Percentiles rank a stretch among this genome's conserved stretches.
phyloP scores from a whole-genome alignment of 192 early-diverging fungal species.

The Chytriomyces sp. region DNA sequence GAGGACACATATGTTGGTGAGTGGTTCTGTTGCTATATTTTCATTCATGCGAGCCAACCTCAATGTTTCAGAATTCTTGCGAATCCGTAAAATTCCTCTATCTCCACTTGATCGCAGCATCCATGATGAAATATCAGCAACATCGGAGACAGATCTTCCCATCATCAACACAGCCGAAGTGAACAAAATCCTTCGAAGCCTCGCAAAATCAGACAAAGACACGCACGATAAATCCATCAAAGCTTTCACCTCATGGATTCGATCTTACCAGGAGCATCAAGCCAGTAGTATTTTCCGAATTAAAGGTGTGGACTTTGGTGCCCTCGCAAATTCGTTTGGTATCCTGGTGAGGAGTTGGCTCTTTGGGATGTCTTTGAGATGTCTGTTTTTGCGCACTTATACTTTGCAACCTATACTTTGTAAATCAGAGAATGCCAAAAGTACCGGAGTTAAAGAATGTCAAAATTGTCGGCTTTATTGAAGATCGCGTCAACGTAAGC shows the following conservation, averaged over 20 bases:
- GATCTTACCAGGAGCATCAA: slow-evolving; percentile 94
- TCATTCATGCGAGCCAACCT: neutral
- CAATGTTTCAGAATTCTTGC: slow-evolving; percentile 68
- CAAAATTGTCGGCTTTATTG: slow-evolving; percentile 36
- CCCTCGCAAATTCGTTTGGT: slow-evolving; percentile 79
- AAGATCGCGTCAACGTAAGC: slow-evolving; percentile 48
- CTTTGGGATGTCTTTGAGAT: slow-evolving; percentile 31
- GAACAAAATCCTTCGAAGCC: slow-evolving; percentile 51
- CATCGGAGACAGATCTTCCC: neutral
- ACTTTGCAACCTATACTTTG: neutral
- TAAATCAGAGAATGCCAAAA: slow-evolving; percentile 69
- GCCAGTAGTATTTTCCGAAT: slow-evolving; percentile 88
- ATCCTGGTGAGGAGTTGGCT: slow-evolving; percentile 50
- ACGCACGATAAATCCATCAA: slow-evolving; percentile 73
- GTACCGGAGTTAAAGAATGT: slow-evolving; percentile 84
- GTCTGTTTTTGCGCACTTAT: slow-evolving; percentile 6
- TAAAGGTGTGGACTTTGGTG: slow-evolving; percentile 80
- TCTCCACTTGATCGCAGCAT: neutral
- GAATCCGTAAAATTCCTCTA: slow-evolving; percentile 89
- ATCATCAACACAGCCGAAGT: slow-evolving; percentile 31
- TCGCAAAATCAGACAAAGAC: slow-evolving; percentile 75
- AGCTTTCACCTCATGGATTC: slow-evolving; percentile 90
- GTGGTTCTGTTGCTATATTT: neutral
- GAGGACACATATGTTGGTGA: slow-evolving; percentile 87
- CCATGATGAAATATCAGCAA: neutral